Evolutionary conservation across 371 early-diverging fungal genomes (phyloP).

Genomic region (Rhizopus arrhizus): DNA sequence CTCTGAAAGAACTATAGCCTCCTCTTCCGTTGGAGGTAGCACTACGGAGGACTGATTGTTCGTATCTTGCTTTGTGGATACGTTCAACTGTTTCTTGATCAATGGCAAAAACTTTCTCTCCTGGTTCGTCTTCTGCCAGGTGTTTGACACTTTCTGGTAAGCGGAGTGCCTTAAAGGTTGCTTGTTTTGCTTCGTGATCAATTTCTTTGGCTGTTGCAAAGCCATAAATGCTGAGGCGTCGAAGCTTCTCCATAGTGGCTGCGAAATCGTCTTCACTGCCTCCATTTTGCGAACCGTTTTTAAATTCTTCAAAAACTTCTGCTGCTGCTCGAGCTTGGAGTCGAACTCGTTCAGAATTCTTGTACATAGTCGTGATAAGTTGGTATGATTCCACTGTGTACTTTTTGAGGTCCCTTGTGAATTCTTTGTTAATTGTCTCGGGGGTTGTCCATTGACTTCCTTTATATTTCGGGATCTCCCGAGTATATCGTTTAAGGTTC

Average conservation of each 20-base stretch:
- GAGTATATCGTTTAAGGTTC: not conserved
- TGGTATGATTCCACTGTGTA: slow-evolving; percentile 8
- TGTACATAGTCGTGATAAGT: slow-evolving; percentile 5
- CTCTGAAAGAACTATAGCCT: not conserved
- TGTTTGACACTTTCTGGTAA: slow-evolving; percentile 4
- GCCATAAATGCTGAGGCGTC: slow-evolving; percentile 11
- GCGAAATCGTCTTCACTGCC: not conserved
- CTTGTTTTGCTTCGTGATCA: slow-evolving; percentile 11
- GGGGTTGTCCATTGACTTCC: slow-evolving; percentile 3
- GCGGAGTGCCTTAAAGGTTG: slow-evolving; percentile 5
- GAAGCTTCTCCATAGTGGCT: not conserved
- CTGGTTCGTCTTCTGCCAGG: slow-evolving; percentile 1
- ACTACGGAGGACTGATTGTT: no score
- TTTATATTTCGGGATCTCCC: not conserved
- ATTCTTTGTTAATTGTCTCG: slow-evolving; percentile 2
- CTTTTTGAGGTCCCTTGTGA: not conserved
- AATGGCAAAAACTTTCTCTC: not conserved
- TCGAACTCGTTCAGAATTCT: slow-evolving; percentile 6
- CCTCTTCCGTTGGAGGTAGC: not conserved
- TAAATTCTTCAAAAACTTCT: slow-evolving; percentile 9
- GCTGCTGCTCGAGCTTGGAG: slow-evolving; percentile 12
- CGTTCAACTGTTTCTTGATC: not conserved
- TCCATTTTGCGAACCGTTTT: not conserved
- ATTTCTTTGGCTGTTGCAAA: slow-evolving; percentile 5
- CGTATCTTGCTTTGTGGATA: not conserved